Evolutionary conservation across 1,284 basidiomycete species (phyloP).

Genomic region (Farysia itapuensis): DNA sequence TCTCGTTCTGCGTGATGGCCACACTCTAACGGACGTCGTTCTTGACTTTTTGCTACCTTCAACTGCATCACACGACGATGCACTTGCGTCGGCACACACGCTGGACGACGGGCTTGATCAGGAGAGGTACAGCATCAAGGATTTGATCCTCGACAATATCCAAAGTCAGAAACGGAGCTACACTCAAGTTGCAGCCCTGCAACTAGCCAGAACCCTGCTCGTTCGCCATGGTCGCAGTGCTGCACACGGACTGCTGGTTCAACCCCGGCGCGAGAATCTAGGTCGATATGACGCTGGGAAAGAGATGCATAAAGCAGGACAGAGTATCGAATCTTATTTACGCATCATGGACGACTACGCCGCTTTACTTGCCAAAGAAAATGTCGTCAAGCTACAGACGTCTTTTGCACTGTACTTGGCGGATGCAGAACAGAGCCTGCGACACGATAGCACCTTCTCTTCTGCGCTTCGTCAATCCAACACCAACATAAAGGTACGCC

Average conservation of each 20-base stretch:
- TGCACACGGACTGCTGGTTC: conserved; percentile 11
- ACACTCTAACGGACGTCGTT: conserved; percentile 41
- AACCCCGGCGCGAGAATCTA: conserved; percentile 3
- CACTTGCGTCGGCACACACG: conserved; percentile 1
- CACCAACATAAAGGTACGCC: conserved; percentile 5
- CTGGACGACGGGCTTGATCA: conserved; percentile 15
- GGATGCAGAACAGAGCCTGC: conserved; percentile 70
- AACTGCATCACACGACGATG: not conserved
- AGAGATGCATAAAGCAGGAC: not conserved
- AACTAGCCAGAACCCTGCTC: conserved; percentile 37
- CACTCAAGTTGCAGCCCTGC: conserved; percentile 33
- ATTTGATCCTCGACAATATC: conserved; percentile 45
- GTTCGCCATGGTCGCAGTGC: conserved; percentile 39
- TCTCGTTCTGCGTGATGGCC: conserved; percentile 38
- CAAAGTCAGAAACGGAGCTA: conserved; percentile 8
- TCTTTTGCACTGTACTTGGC: conserved; percentile 66
- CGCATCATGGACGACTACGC: conserved; percentile 27
- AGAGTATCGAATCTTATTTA: conserved; percentile 19
- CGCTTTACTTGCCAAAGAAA: conserved; percentile 12
- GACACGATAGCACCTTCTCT: conserved; percentile 39
- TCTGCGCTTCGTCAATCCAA: conserved; percentile 5
- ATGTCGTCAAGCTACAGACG: conserved; percentile 10
- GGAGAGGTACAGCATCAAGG: conserved; percentile 40
- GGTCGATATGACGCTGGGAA: not conserved
- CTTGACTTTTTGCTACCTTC: conserved; percentile 34